Conservation (phyloP, 2,329 filamentous ascomycete genomes). For the Dactylellina leptospora region DNA sequence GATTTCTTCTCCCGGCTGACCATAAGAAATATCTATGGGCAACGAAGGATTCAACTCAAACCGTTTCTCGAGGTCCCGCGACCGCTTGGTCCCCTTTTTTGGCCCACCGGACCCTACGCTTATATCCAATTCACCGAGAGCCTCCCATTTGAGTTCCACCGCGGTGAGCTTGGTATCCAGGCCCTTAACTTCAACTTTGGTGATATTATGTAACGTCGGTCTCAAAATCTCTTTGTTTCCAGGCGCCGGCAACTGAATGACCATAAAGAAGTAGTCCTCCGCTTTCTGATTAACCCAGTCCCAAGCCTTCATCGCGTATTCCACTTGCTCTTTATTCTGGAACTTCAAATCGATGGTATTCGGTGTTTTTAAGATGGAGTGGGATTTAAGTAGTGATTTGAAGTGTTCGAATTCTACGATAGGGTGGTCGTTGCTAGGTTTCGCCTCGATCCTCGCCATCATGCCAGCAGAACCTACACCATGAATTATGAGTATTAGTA, state of each 20-base stretch:
- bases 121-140: conserved; percentile 18
- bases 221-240: conserved; percentile 3
- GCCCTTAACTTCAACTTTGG: conserved; percentile 12
- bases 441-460: background rate
- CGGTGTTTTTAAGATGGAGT: background rate
- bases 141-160: conserved; percentile 2
- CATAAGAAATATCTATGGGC: background rate
- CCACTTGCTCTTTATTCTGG: background rate
- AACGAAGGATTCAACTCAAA: conserved; percentile 4
- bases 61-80: background rate
- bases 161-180: conserved; percentile 2
- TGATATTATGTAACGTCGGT: conserved; percentile 1
- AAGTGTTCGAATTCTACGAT: conserved; percentile 8
- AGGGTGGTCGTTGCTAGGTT: conserved; percentile 6
- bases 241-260: conserved; percentile 4
- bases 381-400: conserved; percentile 1
- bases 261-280: conserved; percentile 18
- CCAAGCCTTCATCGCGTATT: conserved; percentile 5
- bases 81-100: background rate
- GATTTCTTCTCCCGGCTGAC: background rate
- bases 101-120: background rate
- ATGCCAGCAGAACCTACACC: background rate
- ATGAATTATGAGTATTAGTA: background rate
- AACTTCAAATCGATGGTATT: conserved; percentile 19
- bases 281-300: background rate